Evolutionary conservation across 768 basidiomycete genomes (phyloP), one percentile per base, ranked within the genome.

Genomic region (Panaeolus papilionaceus): DNA sequence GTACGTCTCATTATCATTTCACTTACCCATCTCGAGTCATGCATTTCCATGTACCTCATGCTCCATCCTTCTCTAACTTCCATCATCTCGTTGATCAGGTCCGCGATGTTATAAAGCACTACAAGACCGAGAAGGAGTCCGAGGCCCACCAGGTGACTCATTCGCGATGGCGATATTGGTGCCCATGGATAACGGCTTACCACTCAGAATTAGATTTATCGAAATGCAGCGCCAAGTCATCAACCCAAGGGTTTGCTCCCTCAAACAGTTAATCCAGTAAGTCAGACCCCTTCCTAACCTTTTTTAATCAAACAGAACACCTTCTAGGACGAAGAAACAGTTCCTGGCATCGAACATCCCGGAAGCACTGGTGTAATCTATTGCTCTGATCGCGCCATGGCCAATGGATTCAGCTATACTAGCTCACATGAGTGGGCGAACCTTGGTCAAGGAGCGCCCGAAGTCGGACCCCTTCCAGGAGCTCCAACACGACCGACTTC

Each of bases 311-410:
- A 42, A 4, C 65, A 38, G 45, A 68, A 10, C 6, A 47, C 58
- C 28, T 16, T 40, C 7, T 67, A 92, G 86, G 92, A 94, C 71
- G 94, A 96, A 72, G 94, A 96, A 79, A 95, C 94, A 0, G 89
- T 96, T 4, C 95, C 94, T 20, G 94, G 93, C 62, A 93, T 94
- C 73, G 86, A 90, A 74, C 93, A 93, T 75, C 93, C 93, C 62
- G 85, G 85, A 54, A 85, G 84, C 73, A 86, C 85, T 38, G 85
- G 85, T 61, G 85, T 86, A 26, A 86, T 96, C 73, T 98, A 96
- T 76, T 96, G 95, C 78, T 94, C 93, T 1, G 93, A 96, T 75
- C 89, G 95, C 67, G 93, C 95, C n/a, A 94, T 95, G 82, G 95
- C 95, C 11, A 97, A 98, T 75, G 96, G 96, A 9, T 98, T 95